Conservation (phyloP, 1,139 yeast species). For the Pichia sp. region DNA sequence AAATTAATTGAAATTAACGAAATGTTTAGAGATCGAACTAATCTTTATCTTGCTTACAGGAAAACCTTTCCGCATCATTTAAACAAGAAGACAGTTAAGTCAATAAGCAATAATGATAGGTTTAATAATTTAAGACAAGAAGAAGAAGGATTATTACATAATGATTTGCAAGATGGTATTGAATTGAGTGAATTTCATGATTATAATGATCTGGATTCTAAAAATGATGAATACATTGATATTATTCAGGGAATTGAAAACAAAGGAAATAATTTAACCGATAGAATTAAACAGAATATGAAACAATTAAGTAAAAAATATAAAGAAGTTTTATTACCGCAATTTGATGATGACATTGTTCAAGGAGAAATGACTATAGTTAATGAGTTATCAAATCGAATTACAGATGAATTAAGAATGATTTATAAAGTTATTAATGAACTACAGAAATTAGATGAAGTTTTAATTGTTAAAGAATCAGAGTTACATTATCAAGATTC, state of each 20-base stretch:
- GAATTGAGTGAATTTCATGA: slow-evolving; percentile 42
- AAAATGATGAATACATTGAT: slow-evolving; percentile 9
- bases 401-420: slow-evolving; percentile 67
- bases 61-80: slow-evolving; percentile 58
- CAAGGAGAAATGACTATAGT: slow-evolving; percentile 33
- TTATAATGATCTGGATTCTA: background rate
- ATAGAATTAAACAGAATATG: slow-evolving; percentile 31
- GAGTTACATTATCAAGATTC: background rate
- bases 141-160: slow-evolving; percentile 41
- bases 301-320: slow-evolving; percentile 61
- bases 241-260: slow-evolving; percentile 15
- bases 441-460: slow-evolving; percentile 20
- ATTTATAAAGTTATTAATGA: slow-evolving; percentile 69
- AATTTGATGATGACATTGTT: slow-evolving; percentile 57
- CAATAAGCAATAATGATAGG: slow-evolving; percentile 17
- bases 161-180: slow-evolving; percentile 30
- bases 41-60: slow-evolving; percentile 63
- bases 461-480: slow-evolving; percentile 27
- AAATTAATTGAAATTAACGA: too few relatives aligned
- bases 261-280: slow-evolving; percentile 13
- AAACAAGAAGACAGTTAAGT: background rate
- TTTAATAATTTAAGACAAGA: slow-evolving; percentile 45
- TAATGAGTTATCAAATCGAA: slow-evolving; percentile 66
- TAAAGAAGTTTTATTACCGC: slow-evolving; percentile 78
- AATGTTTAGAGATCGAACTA: slow-evolving; percentile 74